These are phyloP conservation scores for Tetrapyrgos nigripes DNA, from an alignment of 1,284 basidiomycete genomes.

Conservation along the genomic window DNA sequence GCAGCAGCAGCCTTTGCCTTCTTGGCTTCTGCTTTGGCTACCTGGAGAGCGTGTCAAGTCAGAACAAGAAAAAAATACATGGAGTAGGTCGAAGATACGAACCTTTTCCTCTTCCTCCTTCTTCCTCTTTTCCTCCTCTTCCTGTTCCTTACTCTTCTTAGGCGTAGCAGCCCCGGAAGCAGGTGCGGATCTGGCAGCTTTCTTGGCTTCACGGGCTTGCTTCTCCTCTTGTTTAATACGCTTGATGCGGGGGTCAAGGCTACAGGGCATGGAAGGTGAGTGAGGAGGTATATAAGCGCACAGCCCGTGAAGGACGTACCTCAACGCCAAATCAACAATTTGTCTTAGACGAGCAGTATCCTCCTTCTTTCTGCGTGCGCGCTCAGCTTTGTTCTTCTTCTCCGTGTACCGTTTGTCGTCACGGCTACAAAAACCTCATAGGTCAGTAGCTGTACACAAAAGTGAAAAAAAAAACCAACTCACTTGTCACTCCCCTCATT, in stretches of 20 bases:
- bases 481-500: constrained; percentile 97
- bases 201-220: constrained; percentile 93
- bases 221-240: constrained; percentile 98
- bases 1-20: constrained; percentile 85
- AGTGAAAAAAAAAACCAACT: constrained; percentile 33
- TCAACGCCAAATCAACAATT: constrained; percentile 88
- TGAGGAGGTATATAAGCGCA: not conserved
- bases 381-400: constrained; percentile 99
- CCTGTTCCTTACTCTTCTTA: constrained; percentile 56
- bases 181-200: constrained; percentile 51
- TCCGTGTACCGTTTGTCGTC: constrained; percentile 99
- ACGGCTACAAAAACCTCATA: constrained; percentile 61
- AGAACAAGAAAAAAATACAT: constrained; percentile 14
- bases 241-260: constrained; percentile 95
- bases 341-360: constrained; percentile 91
- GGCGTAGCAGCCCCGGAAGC: constrained; percentile 35
- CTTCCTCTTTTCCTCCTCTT: constrained; percentile 70
- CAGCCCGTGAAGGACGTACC: constrained; percentile 31
- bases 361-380: constrained; percentile 96
- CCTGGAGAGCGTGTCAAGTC: constrained; percentile 37
- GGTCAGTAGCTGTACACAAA: not conserved
- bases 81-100: constrained; percentile 19
- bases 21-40: constrained; percentile 80
- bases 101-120: constrained; percentile 76
- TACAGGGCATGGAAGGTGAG: constrained; percentile 21